phyloP scores from a whole-genome alignment of 2,329 filamentous ascomycete genomes.

The Acrocalymma vagum region DNA sequence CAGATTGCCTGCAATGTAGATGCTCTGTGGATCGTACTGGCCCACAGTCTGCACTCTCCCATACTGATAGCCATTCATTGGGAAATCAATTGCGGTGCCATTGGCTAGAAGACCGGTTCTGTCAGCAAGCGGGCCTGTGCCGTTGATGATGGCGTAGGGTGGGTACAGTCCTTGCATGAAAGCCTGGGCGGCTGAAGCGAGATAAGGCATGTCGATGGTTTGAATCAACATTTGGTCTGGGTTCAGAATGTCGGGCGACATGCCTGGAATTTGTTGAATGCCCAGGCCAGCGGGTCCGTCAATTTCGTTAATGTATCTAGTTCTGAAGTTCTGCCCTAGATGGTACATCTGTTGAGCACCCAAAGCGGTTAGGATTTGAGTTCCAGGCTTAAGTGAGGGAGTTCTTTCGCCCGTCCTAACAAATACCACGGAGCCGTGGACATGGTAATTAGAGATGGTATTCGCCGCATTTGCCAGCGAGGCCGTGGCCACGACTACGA shows the following conservation, averaged over 20 bases:
- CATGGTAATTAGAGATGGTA: conserved; percentile 36
- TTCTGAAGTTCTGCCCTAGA: conserved; percentile 61
- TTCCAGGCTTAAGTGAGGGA: conserved; percentile 44
- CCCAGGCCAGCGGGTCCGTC: conserved; percentile 29
- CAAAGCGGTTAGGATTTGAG: conserved; percentile 57
- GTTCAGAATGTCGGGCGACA: conserved; percentile 56
- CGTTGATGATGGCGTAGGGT: conserved; percentile 47
- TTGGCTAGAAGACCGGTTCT: conserved; percentile 58
- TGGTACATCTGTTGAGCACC: conserved; percentile 64
- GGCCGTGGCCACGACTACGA: conserved; percentile 33
- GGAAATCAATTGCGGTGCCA: conserved; percentile 55
- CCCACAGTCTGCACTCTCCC: conserved; percentile 57
- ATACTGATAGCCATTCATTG: conserved; percentile 67
- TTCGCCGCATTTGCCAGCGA: conserved; percentile 29
- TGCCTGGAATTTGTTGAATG: conserved; percentile 39
- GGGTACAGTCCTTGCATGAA: conserved; percentile 71
- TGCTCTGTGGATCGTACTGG: conserved; percentile 58
- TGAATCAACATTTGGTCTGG: conserved; percentile 58
- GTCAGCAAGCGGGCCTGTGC: conserved; percentile 27
- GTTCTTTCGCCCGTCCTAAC: conserved; percentile 64
- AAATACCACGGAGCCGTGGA: conserved; percentile 62
- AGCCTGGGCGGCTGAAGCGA: conserved; percentile 63
- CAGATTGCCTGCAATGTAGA: conserved; percentile 59
- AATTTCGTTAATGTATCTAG: conserved; percentile 58
- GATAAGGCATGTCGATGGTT: conserved; percentile 57